phyloP scores from a whole-genome alignment of 352 stramenopile species.

The Pythium aristosporum region DNA sequence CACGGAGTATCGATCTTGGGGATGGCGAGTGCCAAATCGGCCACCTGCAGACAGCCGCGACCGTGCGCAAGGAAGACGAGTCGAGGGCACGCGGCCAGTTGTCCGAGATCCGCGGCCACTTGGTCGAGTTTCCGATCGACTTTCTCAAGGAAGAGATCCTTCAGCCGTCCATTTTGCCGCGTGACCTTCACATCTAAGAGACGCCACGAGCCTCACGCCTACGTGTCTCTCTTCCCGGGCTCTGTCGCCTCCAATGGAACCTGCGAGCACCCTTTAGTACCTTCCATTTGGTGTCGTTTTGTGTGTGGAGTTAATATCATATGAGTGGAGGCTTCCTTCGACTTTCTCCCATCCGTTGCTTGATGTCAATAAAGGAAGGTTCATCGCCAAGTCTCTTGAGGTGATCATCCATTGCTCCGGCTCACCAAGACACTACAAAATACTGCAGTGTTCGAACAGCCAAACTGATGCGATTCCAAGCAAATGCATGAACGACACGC shows the following conservation, averaged over 20 bases:
- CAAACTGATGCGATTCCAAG: too few species aligned
- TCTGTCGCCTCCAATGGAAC: background rate
- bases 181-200: slow-evolving; percentile 84
- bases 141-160: slow-evolving; percentile 85
- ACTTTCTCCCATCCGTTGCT: too few species aligned
- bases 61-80: slow-evolving; percentile 78
- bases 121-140: slow-evolving; percentile 84
- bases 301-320: background rate
- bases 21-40: slow-evolving; percentile 72
- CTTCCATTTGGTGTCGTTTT: background rate
- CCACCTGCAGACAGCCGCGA: slow-evolving; percentile 80
- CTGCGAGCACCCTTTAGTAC: background rate
- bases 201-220: too few species aligned
- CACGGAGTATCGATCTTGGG: slow-evolving; percentile 41
- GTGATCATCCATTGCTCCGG: too few species aligned
- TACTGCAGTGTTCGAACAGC: too few species aligned
- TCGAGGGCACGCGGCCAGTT: slow-evolving; percentile 66
- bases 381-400: too few species aligned
- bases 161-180: slow-evolving; percentile 77
- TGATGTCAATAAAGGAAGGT: too few species aligned
- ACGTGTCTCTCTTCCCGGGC: background rate
- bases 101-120: slow-evolving; percentile 78
- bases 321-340: too few species aligned
- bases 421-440: too few species aligned
- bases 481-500: too few species aligned